Evolutionary conservation across 139 green algal genomes (phyloP).

Genomic region (Desmodesmus armatus): DNA sequence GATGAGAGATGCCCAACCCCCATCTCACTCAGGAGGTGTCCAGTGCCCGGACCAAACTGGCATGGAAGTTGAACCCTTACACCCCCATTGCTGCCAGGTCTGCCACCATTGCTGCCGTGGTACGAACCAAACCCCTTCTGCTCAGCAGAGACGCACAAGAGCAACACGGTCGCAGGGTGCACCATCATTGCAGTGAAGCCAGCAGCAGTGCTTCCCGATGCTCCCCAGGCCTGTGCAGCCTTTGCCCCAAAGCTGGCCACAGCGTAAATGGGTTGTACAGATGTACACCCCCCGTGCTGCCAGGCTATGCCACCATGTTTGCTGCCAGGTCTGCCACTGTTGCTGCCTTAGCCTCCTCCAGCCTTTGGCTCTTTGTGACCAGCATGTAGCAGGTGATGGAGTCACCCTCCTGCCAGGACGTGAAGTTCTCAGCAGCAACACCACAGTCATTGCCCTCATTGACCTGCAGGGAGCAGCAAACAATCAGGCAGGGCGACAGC

Average conservation of each 20-base stretch:
- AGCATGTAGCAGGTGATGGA: slow-evolving; percentile 59
- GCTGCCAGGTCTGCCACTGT: slow-evolving; percentile 40
- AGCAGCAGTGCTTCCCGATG: not conserved
- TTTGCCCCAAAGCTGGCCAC: not conserved
- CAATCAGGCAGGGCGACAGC: no score
- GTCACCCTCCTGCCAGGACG: slow-evolving; percentile 83
- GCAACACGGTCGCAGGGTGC: no score
- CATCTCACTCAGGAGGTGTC: no score
- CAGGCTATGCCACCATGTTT: not conserved
- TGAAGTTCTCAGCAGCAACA: slow-evolving; percentile 75
- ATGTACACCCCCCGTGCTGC: not conserved
- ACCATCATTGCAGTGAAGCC: no score
- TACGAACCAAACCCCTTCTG: no score
- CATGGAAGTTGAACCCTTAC: no score
- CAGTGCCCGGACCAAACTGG: no score
- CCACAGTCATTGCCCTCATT: slow-evolving; percentile 86
- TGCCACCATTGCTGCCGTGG: no score
- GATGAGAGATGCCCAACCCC: no score
- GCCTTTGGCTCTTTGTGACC: slow-evolving; percentile 62
- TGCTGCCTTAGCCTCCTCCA: slow-evolving; percentile 60
- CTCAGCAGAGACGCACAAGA: no score
- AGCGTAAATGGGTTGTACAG: not conserved
- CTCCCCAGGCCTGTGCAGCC: not conserved
- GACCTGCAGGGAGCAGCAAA: slow-evolving; percentile 1
- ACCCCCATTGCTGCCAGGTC: no score